A percentile compares a stretch with the other conserved stretches of the same genome.
Evolutionary conservation across 2,329 filamentous ascomycete genomes (phyloP).

Genomic region (Huntiella omanensis): DNA sequence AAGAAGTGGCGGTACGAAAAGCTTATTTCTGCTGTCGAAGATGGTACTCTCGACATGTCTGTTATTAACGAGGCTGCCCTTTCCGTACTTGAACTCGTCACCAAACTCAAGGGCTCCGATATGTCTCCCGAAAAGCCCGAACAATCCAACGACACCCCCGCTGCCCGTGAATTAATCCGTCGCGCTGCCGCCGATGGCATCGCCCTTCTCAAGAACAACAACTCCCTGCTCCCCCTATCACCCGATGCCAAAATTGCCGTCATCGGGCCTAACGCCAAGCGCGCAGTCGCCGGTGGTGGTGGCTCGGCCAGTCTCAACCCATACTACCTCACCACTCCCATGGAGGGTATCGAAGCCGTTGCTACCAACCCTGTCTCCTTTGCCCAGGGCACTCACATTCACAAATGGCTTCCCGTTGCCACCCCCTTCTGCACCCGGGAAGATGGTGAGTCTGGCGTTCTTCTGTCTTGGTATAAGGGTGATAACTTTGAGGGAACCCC

Average conservation of each 20-base stretch:
- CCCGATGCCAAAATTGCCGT: conserved; percentile 40
- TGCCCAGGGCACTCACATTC: conserved; percentile 41
- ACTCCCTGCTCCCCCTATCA: conserved; percentile 37
- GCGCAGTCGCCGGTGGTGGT: conserved; percentile 47
- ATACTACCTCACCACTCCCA: conserved; percentile 46
- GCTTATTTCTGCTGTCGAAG: conserved; percentile 31
- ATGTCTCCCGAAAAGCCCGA: conserved; percentile 38
- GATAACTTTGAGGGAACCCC: conserved; percentile 42
- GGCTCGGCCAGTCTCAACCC: conserved; percentile 50
- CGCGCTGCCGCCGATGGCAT: conserved; percentile 42
- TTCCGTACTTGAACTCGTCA: conserved; percentile 39
- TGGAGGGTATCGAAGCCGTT: conserved; percentile 39
- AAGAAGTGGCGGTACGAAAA: conserved; percentile 38
- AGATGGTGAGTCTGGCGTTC: conserved; percentile 39
- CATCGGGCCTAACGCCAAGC: conserved; percentile 48
- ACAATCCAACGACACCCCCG: conserved; percentile 34
- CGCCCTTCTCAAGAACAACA: conserved; percentile 45
- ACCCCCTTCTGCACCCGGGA: conserved; percentile 37
- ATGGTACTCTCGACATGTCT: conserved; percentile 26
- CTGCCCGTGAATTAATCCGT: conserved; percentile 41
- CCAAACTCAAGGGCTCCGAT: conserved; percentile 41
- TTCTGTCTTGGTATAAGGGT: conserved; percentile 44
- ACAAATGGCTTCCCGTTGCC: conserved; percentile 47
- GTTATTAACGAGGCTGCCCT: conserved; percentile 39
- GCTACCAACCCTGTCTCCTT: conserved; percentile 38